Evolutionary conservation across 805 yeast genomes (phyloP), one percentile per base, ranked within the genome.

Genomic region (Myxozyma monticola): DNA sequence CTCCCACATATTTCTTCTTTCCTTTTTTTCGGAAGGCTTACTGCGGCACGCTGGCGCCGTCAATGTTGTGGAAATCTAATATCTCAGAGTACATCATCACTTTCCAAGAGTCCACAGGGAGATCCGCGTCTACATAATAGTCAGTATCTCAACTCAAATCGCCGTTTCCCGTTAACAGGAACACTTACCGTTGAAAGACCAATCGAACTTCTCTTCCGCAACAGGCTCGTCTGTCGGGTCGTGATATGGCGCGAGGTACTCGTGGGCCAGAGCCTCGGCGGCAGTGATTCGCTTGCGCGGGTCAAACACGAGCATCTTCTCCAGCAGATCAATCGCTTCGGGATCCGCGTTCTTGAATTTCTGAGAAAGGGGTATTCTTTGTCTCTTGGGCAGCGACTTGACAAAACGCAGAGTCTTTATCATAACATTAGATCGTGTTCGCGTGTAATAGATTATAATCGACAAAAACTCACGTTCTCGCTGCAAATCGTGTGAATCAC

Each of bases 31-130:
- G n/a, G n/a, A n/a, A n/a, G n/a, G n/a, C n/a, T n/a, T 28, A 14
- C 31, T 28, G 31, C 31, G 9, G 41, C 3, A 28, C 18, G 4
- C 7, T 35, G 5, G 39, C 52, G 18, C 59, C 59, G 24, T 83
- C 90, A 51, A 86, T 87, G 68, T 89, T 95, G 70, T 91, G 98
- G 78, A 89, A 91, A 68, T 91, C 97, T 60, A 93, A 75, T 56
- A 91, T 93, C 71, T 91, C 99, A 45, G 95, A 85, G 71, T 93
- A 93, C 96, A 93, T 91, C 98, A 93, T 91, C 17, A 89, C 96
- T 72, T 96, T 83, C 99, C 99, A 91, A 36, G 96, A 88, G 65
- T 93, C 98, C 15, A 93, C 93, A 2, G 98, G 97, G 62, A 91
- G 76, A 69, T 91, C 99, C 0, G 96, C 98, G 62, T 95, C 60